phyloP scores from a whole-genome alignment of 306 rosid species.

The Cicer bijugum region DNA sequence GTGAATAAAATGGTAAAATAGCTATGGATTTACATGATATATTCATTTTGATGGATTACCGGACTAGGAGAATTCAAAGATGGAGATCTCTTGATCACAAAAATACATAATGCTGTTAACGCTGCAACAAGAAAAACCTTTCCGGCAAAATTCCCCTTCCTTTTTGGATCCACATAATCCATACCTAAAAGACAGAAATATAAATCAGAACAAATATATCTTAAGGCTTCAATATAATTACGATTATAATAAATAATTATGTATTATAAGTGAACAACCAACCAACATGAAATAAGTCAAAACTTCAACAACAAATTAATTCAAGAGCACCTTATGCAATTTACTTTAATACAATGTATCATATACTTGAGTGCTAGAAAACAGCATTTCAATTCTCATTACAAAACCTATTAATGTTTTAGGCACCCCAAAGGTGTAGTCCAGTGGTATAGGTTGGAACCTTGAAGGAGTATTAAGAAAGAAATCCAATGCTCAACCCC shows the following conservation, averaged over 20 bases:
- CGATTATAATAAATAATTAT: not conserved
- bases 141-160: conserved; percentile 72
- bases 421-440: not conserved
- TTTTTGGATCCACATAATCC: conserved; percentile 84
- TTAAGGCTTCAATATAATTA: conserved; percentile 22
- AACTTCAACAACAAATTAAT: conserved; percentile 19
- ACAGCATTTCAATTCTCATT: not conserved
- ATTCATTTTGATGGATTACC: conserved; percentile 51
- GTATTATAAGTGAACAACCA: conserved; percentile 19
- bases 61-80: conserved; percentile 69
- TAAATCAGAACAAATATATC: conserved; percentile 15
- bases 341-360: conserved; percentile 31
- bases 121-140: conserved; percentile 78
- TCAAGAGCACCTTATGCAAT: not conserved
- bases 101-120: conserved; percentile 73
- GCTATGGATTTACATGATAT: no score
- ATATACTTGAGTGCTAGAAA: conserved; percentile 32
- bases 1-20: conserved; percentile 6
- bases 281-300: conserved; percentile 28
- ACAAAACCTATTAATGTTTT: conserved; percentile 12
- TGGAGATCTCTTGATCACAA: conserved; percentile 86
- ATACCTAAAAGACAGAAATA: conserved; percentile 59
- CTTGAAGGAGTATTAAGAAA: no score
- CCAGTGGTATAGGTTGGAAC: no score
- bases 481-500: no score